Evolutionary conservation across 352 stramenopile species (phyloP).

Genomic region (Pseudoperonospora humuli): DNA sequence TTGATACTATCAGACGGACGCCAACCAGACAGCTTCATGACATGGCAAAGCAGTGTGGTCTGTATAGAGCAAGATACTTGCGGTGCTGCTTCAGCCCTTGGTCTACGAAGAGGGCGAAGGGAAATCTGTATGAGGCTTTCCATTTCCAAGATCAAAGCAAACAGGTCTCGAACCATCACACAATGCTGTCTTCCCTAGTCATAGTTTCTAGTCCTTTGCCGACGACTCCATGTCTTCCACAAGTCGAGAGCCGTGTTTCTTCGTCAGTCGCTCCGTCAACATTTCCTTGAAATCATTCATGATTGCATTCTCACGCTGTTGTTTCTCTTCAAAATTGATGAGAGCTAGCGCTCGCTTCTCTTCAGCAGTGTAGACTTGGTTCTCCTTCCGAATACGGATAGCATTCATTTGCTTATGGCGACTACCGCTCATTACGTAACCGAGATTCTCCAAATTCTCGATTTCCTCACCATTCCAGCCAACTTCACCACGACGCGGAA

Average conservation of each 20-base stretch:
- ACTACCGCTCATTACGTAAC: conserved; percentile 97
- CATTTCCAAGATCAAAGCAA: no score
- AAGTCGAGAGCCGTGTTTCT: conserved; percentile 81
- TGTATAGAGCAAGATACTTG: no score
- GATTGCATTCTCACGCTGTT: conserved; percentile 96
- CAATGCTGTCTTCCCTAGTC: no score
- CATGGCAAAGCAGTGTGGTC: no score
- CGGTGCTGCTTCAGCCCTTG: no score
- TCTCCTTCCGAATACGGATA: conserved; percentile 98
- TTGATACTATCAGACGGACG: no score
- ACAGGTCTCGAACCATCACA: no score
- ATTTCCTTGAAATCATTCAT: conserved; percentile 96
- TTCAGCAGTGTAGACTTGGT: conserved; percentile 98
- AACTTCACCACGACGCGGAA: conserved; percentile 97
- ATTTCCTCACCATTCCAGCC: conserved; percentile 95
- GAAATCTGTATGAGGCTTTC: no score
- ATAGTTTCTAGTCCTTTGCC: conserved; percentile 36
- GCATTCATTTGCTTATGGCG: conserved; percentile 98
- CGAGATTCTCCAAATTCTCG: conserved; percentile 90
- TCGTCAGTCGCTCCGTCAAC: conserved; percentile 80
- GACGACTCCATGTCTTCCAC: conserved; percentile 82
- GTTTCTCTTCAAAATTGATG: conserved; percentile 98
- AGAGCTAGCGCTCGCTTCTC: conserved; percentile 96
- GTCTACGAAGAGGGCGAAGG: no score
- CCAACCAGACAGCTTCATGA: no score